Evolutionary conservation across 352 stramenopile species (phyloP), one percentile per base, ranked within the genome.

Genomic region (Phytophthora uliginosa): DNA sequence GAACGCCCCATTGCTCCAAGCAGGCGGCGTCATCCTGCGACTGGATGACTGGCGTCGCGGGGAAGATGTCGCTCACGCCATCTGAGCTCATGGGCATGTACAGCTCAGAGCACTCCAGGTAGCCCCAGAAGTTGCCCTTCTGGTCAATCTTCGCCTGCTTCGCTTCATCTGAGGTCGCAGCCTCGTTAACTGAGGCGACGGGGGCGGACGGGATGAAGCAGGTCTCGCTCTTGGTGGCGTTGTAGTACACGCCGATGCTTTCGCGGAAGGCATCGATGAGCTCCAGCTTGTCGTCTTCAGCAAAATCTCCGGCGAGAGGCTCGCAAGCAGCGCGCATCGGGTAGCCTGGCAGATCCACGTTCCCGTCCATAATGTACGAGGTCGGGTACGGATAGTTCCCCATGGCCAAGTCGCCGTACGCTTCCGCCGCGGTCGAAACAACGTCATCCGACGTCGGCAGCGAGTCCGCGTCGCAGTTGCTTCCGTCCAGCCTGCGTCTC

Each of bases 381-480:
- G 78, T 83, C 36, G 79, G 70, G 38, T 84, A 88, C 22, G 81
- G 81, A 57, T 86, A 86, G 53, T 85, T 88, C 20, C 76, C 78
- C 73, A 85, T 82, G 7, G 78, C 74, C 62, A 86, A 52, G 42
- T 67, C 69, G 24, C 69, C 69, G 38, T 81, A 86, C 1, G 71
- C 73, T 40, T 66, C 76, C 0, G 72, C 47, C 9, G 55, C 61
- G 3, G 56, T 18, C 12, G 61, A 36, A 2, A 83, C 40, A 5
- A 82, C 66, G 42, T 82, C 74, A 2, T 82, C 61, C 0, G 76
- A 50, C 15, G 64, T 73, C 52, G 72, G 51, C 3, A 82, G 51
- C 26, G 63, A 20, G 13, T 76, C 38, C 8, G 31, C 12, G 12
- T 85, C 69, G 28, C 81, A 88, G 65, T 15, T 79, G 18, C 13